Evolutionary conservation across 352 stramenopile species (phyloP), one percentile per base, ranked within the genome.

Genomic region (Phytophthora boehmeriae): DNA sequence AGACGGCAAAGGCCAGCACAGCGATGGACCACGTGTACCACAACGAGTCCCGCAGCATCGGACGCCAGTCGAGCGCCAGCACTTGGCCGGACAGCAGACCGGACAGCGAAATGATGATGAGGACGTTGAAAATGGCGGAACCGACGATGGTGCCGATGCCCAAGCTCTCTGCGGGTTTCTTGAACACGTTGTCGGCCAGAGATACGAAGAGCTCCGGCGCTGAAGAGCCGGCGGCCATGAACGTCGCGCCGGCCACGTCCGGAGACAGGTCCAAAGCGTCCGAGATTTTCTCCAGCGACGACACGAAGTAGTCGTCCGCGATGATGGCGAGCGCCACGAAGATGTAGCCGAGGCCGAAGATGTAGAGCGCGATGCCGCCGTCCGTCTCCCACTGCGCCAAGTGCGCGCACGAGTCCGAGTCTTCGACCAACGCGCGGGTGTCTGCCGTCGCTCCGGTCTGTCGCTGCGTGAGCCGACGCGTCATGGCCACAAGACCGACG

Each of bases 281-380:
- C 3, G 83, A 84, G 49, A 96, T 85, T 43, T 78, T 80, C 59
- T 96, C 88, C 17, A 96, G 73, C 28, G 88, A 53, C 11, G 84
- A 78, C 28, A 93, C 86, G 28, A 96, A 90, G 69, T 95, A 96
- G 68, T 96, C 89, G 67, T 96, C 89, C 52, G 79, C 92, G 35
- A 96, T 89, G 71, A 96, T 89, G 42, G 89, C 89, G 42, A 96
- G 84, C 39, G 83, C 83, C 27, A 96, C 75, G 63, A 96, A 96
- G 46, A 88, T 71, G 58, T 92, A 92, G 32, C 90, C 67, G 35
- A 94, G 71, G 16, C 64, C 64, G 22, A 75, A 63, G 27, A 92
- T 66, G 63, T 95, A 89, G 20, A 89, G 41, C 22, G 78, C 66
- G 32, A 93, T 78, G 44, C 80, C 81, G 42, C 78, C 78, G 30